Evolutionary conservation across 352 stramenopile genomes (phyloP).

Genomic region (Pythium folliculosum): DNA sequence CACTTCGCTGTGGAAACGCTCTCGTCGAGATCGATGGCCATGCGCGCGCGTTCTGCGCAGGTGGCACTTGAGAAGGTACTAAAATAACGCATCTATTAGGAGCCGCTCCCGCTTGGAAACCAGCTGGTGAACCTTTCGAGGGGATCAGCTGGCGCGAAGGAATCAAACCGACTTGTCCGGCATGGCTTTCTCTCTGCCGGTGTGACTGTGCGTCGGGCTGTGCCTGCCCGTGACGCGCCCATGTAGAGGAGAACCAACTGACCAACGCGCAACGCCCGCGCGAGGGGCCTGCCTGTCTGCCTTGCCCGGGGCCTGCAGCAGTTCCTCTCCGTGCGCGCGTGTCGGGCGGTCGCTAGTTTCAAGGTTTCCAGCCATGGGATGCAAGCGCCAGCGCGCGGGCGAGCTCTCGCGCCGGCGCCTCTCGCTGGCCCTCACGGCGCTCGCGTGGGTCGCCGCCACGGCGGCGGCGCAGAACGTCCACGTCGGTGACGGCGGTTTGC

Average conservation of each 20-base stretch:
- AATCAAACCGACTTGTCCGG: conserved; percentile 12
- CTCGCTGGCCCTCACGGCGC: conserved; percentile 6
- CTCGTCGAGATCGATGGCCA: too few species aligned
- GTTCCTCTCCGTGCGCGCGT: too few species aligned
- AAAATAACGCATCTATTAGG: background rate
- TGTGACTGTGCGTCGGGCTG: background rate
- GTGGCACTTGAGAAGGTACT: too few species aligned
- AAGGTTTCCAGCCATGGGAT: conserved; percentile 9
- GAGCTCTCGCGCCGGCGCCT: conserved; percentile 5
- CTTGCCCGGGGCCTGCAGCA: too few species aligned
- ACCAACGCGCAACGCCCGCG: background rate
- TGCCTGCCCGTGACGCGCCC: background rate
- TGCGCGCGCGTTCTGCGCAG: too few species aligned
- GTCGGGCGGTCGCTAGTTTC: background rate
- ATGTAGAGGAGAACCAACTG: conserved; percentile 5
- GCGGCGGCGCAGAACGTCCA: background rate
- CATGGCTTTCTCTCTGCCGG: background rate
- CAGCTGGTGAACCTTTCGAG: conserved; percentile 1
- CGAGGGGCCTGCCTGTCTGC: too few species aligned
- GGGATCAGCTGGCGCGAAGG: conserved; percentile 12
- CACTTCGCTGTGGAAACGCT: too few species aligned
- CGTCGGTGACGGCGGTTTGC: background rate
- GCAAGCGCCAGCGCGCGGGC: conserved; percentile 12
- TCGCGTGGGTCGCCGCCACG: background rate
- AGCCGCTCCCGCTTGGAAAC: background rate